phyloP scores from a whole-genome alignment of 305 asterid genomes.

The Fraxinus latifolia region DNA sequence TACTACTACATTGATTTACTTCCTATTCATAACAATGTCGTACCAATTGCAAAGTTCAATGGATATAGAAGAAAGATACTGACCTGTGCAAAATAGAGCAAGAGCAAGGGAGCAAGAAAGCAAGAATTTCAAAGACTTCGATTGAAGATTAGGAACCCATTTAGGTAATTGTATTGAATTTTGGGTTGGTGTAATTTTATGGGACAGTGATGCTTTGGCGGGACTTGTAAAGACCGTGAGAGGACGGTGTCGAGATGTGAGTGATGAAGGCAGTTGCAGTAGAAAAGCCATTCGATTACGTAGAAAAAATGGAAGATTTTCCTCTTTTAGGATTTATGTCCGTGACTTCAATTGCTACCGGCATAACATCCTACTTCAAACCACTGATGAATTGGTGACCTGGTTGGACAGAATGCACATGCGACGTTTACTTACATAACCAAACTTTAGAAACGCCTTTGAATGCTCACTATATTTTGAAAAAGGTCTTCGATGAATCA shows the following conservation, averaged over 20 bases:
- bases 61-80: background rate
- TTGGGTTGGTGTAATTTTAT: background rate
- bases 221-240: slow-evolving; percentile 15
- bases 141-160: slow-evolving; percentile 36
- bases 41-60: background rate
- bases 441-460: no score
- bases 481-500: no score
- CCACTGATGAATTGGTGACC: no score
- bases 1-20: background rate
- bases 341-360: no score
- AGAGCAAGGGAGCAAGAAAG: slow-evolving; percentile 67
- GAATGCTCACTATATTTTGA: no score
- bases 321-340: no score
- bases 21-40: background rate
- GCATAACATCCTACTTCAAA: no score
- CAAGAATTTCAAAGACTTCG: slow-evolving; percentile 35
- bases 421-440: no score
- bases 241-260: slow-evolving; percentile 14
- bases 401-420: no score
- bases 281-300: slow-evolving; percentile 34
- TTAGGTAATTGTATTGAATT: slow-evolving; percentile 23
- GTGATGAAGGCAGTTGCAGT: slow-evolving; percentile 37
- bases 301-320: no score
- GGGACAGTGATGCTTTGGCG: slow-evolving; percentile 27
- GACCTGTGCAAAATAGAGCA: slow-evolving; percentile 59